phyloP scores from a whole-genome alignment of 768 basidiomycete species.

The Grammothele lineata region DNA sequence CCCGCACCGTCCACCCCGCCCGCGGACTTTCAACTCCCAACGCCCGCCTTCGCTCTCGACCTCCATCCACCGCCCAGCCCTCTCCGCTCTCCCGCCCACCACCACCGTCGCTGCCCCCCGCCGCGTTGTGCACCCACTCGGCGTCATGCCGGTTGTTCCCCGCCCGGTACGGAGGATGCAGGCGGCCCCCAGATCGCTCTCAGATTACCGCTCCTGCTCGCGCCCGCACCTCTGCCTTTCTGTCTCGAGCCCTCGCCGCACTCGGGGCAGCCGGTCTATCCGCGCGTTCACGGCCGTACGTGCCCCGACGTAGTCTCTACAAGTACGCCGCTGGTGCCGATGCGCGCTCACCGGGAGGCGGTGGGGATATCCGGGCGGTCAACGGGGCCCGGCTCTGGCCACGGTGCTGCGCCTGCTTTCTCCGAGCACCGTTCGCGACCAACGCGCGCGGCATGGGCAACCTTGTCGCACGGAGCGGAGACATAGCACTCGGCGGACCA shows the following conservation, averaged over 20 bases:
- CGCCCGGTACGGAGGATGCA: constrained; percentile 2
- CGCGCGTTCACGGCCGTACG: background rate
- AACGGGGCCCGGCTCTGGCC: too few species aligned
- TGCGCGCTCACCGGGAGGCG: too few species aligned
- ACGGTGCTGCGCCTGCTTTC: too few species aligned
- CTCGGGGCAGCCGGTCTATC: background rate
- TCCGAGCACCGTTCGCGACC: too few species aligned
- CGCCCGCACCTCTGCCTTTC: constrained; percentile 7
- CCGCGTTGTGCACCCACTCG: constrained; percentile 4
- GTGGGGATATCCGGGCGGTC: too few species aligned
- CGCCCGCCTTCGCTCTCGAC: constrained; percentile 9
- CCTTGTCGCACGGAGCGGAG: too few species aligned
- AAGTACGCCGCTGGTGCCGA: too few species aligned
- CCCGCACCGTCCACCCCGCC: background rate
- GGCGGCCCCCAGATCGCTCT: constrained; percentile 12
- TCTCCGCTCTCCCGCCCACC: background rate
- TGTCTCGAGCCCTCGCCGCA: background rate
- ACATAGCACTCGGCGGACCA: too few species aligned
- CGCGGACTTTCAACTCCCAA: constrained; percentile 3
- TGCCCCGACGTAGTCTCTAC: too few species aligned
- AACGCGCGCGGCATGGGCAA: too few species aligned
- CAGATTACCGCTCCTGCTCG: constrained; percentile 8
- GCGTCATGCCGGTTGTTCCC: constrained; percentile 11
- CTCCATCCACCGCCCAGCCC: constrained; percentile 3
- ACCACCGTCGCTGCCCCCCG: background rate